Conservation (phyloP, 2,329 filamentous ascomycete genomes). For the Phialophora verrucosa region DNA sequence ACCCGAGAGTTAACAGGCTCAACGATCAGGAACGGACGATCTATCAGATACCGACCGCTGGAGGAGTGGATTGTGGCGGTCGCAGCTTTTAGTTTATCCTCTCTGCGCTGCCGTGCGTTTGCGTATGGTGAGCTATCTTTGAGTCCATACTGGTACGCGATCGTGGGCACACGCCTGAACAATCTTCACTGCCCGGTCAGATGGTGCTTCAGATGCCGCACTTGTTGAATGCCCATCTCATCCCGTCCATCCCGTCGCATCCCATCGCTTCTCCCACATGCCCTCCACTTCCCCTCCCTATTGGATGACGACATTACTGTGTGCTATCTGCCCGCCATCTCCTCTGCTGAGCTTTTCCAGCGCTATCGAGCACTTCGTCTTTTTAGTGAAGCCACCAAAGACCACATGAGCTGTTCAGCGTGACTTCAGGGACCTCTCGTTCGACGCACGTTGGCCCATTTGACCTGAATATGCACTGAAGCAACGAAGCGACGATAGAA, state of each 20-base stretch:
- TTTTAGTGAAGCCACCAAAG: constrained; percentile 9
- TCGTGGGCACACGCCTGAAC: not conserved
- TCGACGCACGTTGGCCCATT: constrained; percentile 1
- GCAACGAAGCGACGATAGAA: not conserved
- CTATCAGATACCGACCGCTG: not conserved
- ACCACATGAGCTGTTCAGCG: constrained; percentile 1
- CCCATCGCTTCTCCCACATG: constrained; percentile 17
- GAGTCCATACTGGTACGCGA: not conserved
- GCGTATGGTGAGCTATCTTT: not conserved
- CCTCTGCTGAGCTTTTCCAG: not conserved
- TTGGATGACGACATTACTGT: constrained; percentile 12
- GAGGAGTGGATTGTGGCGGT: not conserved
- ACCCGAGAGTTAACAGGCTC: constrained; percentile 4
- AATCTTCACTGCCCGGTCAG: not conserved
- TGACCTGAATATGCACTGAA: not conserved
- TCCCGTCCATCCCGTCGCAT: not conserved
- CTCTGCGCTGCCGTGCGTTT: too few relatives aligned
- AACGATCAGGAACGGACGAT: constrained; percentile 4
- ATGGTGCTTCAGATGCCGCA: not conserved
- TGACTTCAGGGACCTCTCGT: not conserved
- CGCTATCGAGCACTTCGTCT: not conserved
- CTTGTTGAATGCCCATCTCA: not conserved
- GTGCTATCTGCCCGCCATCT: not conserved
- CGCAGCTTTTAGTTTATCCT: not conserved
- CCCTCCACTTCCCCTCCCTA: constrained; percentile 9